Conservation (phyloP, 164 flowering plant species). For the Buxus sempervirens region DNA sequence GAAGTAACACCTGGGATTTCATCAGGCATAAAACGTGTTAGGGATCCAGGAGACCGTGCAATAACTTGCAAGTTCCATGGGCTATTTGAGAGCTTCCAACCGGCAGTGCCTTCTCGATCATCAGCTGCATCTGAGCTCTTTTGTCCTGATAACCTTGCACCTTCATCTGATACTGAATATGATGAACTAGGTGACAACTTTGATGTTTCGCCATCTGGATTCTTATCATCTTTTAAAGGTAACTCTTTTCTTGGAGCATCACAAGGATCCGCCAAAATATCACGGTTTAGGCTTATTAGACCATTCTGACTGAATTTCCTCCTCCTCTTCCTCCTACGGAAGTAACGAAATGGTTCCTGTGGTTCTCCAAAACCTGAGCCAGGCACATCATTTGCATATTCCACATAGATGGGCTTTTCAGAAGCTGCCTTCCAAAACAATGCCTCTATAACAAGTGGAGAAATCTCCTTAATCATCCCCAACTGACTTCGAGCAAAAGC, state of each 20-base stretch:
- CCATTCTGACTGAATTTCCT: constrained; percentile 30
- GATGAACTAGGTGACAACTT: constrained; percentile 17
- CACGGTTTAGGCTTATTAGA: constrained; percentile 17
- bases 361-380: constrained; percentile 94
- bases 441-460: constrained; percentile 64
- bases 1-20: constrained; percentile 99
- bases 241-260: constrained; percentile 11
- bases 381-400: constrained; percentile 98
- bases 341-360: constrained; percentile 46
- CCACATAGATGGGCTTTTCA: constrained; percentile 85
- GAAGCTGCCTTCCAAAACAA: constrained; percentile 84
- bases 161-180: constrained; percentile 20
- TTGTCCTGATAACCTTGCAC: constrained; percentile 18
- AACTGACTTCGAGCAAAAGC: constrained; percentile 58
- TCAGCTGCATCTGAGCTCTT: constrained; percentile 21
- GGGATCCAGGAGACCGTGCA: constrained; percentile 90
- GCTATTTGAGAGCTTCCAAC: constrained; percentile 95
- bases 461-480: constrained; percentile 60
- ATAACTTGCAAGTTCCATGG: constrained; percentile 98
- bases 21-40: constrained; percentile 97
- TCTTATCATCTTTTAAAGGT: constrained; percentile 14
- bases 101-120: constrained; percentile 79
- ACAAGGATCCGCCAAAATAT: constrained; percentile 9
- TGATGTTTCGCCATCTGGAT: constrained; percentile 17
- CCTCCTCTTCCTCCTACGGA: constrained; percentile 44